A percentile compares a stretch with the other conserved stretches of the same genome.
phyloP scores from a whole-genome alignment of 2,329 filamentous ascomycete genomes.

The Paradendryphiella salina region DNA sequence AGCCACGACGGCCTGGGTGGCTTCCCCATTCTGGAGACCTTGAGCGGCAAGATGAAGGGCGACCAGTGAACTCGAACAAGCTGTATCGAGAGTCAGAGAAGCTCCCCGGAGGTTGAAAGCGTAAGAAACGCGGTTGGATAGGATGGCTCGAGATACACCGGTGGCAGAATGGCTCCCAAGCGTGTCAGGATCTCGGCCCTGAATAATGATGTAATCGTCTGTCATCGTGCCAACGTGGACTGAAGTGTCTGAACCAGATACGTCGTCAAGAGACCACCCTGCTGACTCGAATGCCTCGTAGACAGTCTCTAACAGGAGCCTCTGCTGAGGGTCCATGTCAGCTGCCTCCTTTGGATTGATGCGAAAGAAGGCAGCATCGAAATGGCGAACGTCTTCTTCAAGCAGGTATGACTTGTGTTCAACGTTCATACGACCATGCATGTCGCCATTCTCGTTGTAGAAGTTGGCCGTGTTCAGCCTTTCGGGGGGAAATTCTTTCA shows the following conservation, averaged over 20 bases:
- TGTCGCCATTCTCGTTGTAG: no score
- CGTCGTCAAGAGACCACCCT: slow-evolving; percentile 10
- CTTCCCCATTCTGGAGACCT: slow-evolving; percentile 26
- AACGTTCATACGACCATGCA: no score
- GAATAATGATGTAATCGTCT: slow-evolving; percentile 5
- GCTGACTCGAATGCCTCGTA: slow-evolving; percentile 47
- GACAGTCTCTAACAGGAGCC: slow-evolving; percentile 27
- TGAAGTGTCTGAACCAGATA: slow-evolving; percentile 23
- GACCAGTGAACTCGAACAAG: slow-evolving; percentile 19
- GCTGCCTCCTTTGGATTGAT: slow-evolving; percentile 23
- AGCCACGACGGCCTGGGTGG: slow-evolving; percentile 41
- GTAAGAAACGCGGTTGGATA: slow-evolving; percentile 17
- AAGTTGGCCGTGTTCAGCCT: no score
- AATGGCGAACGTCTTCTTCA: slow-evolving; percentile 32
- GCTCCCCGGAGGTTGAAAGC: slow-evolving; percentile 23
- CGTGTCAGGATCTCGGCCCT: slow-evolving; percentile 8
- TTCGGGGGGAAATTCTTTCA: no score
- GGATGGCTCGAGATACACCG: not conserved
- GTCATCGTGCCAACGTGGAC: slow-evolving; percentile 13
- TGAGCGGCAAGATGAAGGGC: slow-evolving; percentile 23
- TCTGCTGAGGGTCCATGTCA: slow-evolving; percentile 29
- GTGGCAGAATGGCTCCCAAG: not conserved
- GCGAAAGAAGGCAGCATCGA: slow-evolving; percentile 44
- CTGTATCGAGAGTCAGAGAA: slow-evolving; percentile 25
- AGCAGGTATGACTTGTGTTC: no score